Evolutionary conservation across 805 yeast species (phyloP), one percentile per base, ranked within the genome.

Genomic region (Saturnispora sekii): DNA sequence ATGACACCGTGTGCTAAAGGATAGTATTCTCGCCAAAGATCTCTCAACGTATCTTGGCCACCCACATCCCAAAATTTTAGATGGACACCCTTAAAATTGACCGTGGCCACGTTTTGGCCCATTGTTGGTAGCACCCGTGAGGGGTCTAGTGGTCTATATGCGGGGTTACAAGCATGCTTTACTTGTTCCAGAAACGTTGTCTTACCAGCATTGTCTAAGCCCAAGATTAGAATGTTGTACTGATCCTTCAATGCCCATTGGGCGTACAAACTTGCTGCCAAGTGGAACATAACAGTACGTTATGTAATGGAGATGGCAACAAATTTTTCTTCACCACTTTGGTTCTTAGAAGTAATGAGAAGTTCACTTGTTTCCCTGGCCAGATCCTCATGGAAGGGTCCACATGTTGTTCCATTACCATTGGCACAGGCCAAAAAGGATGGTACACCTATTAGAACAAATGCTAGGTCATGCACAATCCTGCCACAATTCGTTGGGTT

Each of bases 51-150:
- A 58, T 80, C 81, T 63, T 90, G 98, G 10, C 98, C 98, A 10
- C 97, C 97, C 35, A 90, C 79, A 61, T 90, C 98, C 97, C 97
- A 90, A 56, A 93, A 77, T 58, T 88, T 89, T 45, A 93, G 67
- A 42, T 66, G 3, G 43, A 38, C 35, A 58, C 56, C n/a, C 61
- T 56, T 11, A 64, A 54, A 18, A 14, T 26, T 16, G n/a, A 74
- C 65, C 9, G 67, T 65, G 0, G 74, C 75, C 5, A 74, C 84
- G 59, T 93, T 93, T 60, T 93, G 98, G 3, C 98, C 98, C 38
- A 90, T 94, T 0, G 98, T 90, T 1, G 98, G 97, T 28, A 84
- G 69, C 14, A 88, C 87, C 47, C 86, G 68, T 44, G 76, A 79
- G 17, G 78, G 69, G 2, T 75, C 73, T 5, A 66, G 56, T 43